phyloP scores from a whole-genome alignment of 2,329 filamentous ascomycete species.

The Boeremia exigua region DNA sequence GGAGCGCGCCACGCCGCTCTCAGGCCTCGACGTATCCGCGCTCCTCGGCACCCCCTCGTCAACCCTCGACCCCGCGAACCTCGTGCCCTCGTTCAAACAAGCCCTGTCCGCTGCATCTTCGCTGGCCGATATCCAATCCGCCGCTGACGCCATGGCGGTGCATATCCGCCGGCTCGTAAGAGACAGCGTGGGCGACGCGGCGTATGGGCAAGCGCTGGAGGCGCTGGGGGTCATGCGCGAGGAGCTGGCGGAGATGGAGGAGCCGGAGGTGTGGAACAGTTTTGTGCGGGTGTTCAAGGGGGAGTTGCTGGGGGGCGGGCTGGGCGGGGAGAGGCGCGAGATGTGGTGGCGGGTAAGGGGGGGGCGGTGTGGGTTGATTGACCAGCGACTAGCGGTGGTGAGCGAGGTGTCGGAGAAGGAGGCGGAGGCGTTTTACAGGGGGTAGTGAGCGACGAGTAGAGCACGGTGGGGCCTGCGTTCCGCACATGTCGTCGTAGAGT shows the following conservation, averaged over 20 bases:
- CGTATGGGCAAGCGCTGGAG: conserved; percentile 78
- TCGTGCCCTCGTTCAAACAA: conserved; percentile 90
- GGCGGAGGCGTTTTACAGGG: conserved; percentile 53
- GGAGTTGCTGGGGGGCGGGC: conserved; percentile 69
- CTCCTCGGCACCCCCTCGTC: conserved; percentile 70
- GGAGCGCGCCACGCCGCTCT: conserved; percentile 80
- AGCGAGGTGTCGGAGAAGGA: conserved; percentile 74
- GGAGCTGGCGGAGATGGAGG: conserved; percentile 76
- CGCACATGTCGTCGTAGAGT: too few species aligned
- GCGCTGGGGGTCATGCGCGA: conserved; percentile 78
- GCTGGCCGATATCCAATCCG: conserved; percentile 67
- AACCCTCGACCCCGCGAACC: conserved; percentile 70
- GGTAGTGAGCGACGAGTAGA: too few species aligned
- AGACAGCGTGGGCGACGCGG: conserved; percentile 75
- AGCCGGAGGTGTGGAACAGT: conserved; percentile 76
- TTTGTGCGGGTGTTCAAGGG: conserved; percentile 75
- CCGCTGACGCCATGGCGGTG: conserved; percentile 73
- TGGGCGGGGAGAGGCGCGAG: conserved; percentile 79
- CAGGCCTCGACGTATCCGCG: conserved; percentile 84
- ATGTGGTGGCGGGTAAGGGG: conserved; percentile 80
- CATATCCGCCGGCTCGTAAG: conserved; percentile 74
- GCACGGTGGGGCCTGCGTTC: too few species aligned
- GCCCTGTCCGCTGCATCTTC: conserved; percentile 68
- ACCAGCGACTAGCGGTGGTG: conserved; percentile 64
- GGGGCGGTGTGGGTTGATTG: conserved; percentile 75